Percentiles rank a stretch among this genome's conserved stretches.
Conservation (phyloP, 148 eudicot genomes). For the Drosera capensis region DNA sequence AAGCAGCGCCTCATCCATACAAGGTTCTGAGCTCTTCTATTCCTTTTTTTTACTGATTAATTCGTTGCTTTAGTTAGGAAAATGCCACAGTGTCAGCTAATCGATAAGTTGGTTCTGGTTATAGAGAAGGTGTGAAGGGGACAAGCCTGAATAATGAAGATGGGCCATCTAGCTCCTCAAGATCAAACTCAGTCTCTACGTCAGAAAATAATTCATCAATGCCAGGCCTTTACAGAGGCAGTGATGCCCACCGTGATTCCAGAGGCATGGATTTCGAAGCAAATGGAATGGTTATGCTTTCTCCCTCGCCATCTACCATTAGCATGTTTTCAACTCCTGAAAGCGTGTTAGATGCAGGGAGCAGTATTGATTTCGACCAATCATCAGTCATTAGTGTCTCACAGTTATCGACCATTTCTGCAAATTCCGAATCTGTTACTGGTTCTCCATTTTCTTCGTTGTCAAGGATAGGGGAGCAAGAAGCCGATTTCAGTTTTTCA, state of each 20-base stretch:
- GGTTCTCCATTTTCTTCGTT: slow-evolving; percentile 9
- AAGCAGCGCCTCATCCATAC: slow-evolving; percentile 45
- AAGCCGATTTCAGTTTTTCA: not conserved
- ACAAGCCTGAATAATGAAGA: not conserved
- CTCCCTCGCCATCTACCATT: not conserved
- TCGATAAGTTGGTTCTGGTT: not conserved
- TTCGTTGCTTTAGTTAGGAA: not conserved
- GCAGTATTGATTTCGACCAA: slow-evolving; percentile 7
- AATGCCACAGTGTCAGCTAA: not conserved
- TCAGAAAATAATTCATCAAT: not conserved
- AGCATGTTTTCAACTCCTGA: not conserved
- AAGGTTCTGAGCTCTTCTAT: slow-evolving; percentile 27
- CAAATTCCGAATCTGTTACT: slow-evolving; percentile 4
- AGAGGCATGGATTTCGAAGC: too few relatives aligned
- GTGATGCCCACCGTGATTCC: not conserved
- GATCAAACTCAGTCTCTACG: not conserved
- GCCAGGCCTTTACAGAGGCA: not conserved
- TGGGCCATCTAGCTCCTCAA: not conserved
- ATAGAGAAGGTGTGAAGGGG: not conserved
- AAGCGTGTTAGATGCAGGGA: slow-evolving; percentile 7
- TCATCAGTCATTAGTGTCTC: slow-evolving; percentile 9
- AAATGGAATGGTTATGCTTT: not conserved
- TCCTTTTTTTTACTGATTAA: not conserved
- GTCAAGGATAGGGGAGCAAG: not conserved
- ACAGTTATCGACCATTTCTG: slow-evolving; percentile 8